Base-by-base conservation (phyloP, 2,329 filamentous ascomycete genomes). In the Ophiostoma sp. region DNA sequence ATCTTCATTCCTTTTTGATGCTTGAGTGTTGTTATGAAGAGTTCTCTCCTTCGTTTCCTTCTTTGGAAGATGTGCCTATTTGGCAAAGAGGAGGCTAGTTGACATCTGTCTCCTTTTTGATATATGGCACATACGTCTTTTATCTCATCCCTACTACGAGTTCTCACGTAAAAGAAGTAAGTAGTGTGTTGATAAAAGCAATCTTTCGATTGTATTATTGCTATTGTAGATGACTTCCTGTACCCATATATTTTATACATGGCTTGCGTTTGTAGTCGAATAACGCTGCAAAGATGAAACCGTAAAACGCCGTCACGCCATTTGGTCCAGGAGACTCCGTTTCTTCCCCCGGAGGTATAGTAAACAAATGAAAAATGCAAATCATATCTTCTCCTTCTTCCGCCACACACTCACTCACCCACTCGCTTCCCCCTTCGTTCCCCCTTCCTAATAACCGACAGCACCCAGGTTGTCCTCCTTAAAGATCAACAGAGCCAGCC, bases 401-500 rank as follows among this genome's bases (percentile, higher is more conserved):
- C 12, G 36, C 31, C 6, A 36, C 15, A 9, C 57, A 8, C 28
- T 22, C 28, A 6, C 17, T 52, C 7, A 3, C 19, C 9, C 36
- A 1, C 61, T 59, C 28, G 3, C 55, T 59, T 2, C 12, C 7
- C 42, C 3, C 42, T 19, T 4, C 3, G 1, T 19, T 17, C 42
- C 15, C 15, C 15, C 15, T 15, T 15, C 3, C 28, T 59, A 74
- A 9, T 74, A 69, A 3, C 39, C 39, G 8, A 31, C 57, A 28
- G 45, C 57, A 17, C 84, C 85, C 84, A 86, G 85, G 81, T 99
- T 99, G 83, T 99, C 96, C 80, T 92, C 90, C 81, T 92, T 92
- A 85, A 99, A 99, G 77, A 99, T 89, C 77, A 96, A 86, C 79
- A 97, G 84, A 61, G 96, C 96, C 76, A 98, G 88, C 75, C 89